Percentiles rank a stretch among this genome's conserved stretches.
Evolutionary conservation across 192 early-diverging fungal species (phyloP).

Genomic region (Backusella circina): DNA sequence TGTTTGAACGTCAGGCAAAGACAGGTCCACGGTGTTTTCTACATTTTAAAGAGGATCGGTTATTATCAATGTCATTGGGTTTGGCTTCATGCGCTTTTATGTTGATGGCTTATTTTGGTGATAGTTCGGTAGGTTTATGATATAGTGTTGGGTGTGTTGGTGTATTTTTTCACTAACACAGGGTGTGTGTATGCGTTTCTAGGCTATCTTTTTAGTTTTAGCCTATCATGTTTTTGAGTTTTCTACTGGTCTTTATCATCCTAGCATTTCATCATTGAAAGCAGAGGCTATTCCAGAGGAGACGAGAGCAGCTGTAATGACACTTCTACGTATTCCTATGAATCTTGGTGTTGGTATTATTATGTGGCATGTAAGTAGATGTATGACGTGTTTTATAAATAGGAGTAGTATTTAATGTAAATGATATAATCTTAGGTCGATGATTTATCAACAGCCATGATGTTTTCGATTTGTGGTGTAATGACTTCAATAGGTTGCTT

Average conservation of each 20-base stretch:
- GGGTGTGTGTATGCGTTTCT: background rate
- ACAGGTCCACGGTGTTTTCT: background rate
- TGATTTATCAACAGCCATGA: constrained; percentile 30
- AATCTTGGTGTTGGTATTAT: constrained; percentile 51
- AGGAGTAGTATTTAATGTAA: no score
- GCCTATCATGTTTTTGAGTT: constrained; percentile 55
- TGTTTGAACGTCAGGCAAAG: constrained; percentile 23
- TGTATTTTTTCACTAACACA: background rate
- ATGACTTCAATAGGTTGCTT: constrained; percentile 35
- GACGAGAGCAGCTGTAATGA: constrained; percentile 54
- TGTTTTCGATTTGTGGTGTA: constrained; percentile 53
- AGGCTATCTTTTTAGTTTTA: constrained; percentile 17
- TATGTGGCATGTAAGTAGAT: constrained; percentile 39
- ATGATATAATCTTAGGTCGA: constrained; percentile 29
- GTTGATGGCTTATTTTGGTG: constrained; percentile 23
- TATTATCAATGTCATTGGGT: constrained; percentile 38
- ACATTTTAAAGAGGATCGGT: background rate
- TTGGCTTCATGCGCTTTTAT: constrained; percentile 39
- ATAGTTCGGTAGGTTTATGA: background rate
- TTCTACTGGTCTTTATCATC: constrained; percentile 56
- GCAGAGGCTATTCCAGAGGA: constrained; percentile 56
- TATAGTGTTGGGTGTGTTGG: background rate
- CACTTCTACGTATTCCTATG: constrained; percentile 61
- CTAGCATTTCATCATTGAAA: constrained; percentile 44
- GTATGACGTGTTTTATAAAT: no score